These are phyloP conservation scores for Polychytrium aggregatum DNA, from an alignment of 192 early-diverging fungal species.

Conservation along the genomic window DNA sequence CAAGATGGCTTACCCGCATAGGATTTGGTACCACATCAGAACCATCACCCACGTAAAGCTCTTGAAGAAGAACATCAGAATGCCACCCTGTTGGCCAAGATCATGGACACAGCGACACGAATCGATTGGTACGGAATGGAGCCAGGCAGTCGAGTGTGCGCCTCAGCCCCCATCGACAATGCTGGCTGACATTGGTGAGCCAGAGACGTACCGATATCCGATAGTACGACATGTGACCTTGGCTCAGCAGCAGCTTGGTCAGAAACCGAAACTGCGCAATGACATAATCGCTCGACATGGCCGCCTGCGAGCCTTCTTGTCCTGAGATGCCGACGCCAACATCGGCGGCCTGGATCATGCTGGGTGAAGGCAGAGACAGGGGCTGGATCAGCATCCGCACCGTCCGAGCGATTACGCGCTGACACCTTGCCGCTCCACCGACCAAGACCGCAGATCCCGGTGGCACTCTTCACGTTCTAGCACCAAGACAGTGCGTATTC, in stretches of 20 bases:
- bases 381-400: background rate
- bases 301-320: constrained; percentile 77
- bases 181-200: background rate
- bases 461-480: too few relatives aligned
- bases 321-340: constrained; percentile 89
- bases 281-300: constrained; percentile 77
- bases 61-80: constrained; percentile 94
- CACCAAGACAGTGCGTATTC: too few relatives aligned
- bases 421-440: too few relatives aligned
- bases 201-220: constrained; percentile 44
- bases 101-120: too few relatives aligned
- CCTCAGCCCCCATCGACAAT: constrained; percentile 1
- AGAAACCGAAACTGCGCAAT: constrained; percentile 84
- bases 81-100: too few relatives aligned
- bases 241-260: constrained; percentile 72
- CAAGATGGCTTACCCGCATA: constrained; percentile 43
- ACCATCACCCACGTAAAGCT: constrained; percentile 88
- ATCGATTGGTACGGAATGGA: too few relatives aligned
- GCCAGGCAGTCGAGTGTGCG: too few relatives aligned
- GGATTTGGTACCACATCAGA: constrained; percentile 86
- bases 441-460: too few relatives aligned
- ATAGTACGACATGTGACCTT: constrained; percentile 95
- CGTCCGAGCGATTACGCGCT: too few relatives aligned
- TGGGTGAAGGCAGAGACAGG: constrained; percentile 34
- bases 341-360: constrained; percentile 90